Percentiles rank a stretch among this genome's conserved stretches.
Evolutionary conservation across 129 eudicot species (phyloP).

Genomic region (Pittosporum tobira): DNA sequence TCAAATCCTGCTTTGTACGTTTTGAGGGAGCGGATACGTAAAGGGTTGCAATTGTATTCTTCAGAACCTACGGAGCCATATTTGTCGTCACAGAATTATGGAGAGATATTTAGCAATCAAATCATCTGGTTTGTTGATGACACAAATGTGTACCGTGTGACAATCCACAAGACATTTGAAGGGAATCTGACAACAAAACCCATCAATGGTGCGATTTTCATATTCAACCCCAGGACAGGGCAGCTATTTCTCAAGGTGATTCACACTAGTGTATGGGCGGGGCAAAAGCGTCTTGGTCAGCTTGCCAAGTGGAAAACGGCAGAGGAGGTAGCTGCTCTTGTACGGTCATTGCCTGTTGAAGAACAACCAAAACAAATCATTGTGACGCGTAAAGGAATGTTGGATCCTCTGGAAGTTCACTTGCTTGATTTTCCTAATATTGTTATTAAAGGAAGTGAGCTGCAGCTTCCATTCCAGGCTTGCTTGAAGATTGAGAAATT

Average conservation of each 20-base stretch:
- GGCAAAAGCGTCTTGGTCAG: conserved; percentile 99
- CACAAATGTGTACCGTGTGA: conserved; percentile 97
- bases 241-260: conserved; percentile 92
- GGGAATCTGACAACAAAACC: conserved; percentile 98
- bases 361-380: conserved; percentile 97
- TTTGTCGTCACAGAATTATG: conserved; percentile 93
- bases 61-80: conserved; percentile 99
- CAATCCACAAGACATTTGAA: conserved; percentile 97
- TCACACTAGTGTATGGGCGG: conserved; percentile 99
- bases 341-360: conserved; percentile 93
- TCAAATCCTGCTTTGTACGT: conserved; percentile 97
- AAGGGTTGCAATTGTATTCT: conserved; percentile 91
- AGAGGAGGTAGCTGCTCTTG: conserved; percentile 99
- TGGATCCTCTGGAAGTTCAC: conserved; percentile 97
- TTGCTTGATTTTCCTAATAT: conserved; percentile 96
- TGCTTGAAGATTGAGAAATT: conserved; percentile 96
- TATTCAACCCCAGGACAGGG: conserved; percentile 91
- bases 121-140: conserved; percentile 99
- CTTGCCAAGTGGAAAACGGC: conserved; percentile 99
- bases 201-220: conserved; percentile 93
- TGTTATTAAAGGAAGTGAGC: conserved; percentile 96
- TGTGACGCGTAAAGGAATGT: conserved; percentile 98
- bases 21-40: conserved; percentile 83
- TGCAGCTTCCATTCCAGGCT: conserved; percentile 99
- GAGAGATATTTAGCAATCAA: conserved; percentile 97